Conservation (phyloP, 176 grass and related monocot genomes). For the Eragrostis nindensis region DNA sequence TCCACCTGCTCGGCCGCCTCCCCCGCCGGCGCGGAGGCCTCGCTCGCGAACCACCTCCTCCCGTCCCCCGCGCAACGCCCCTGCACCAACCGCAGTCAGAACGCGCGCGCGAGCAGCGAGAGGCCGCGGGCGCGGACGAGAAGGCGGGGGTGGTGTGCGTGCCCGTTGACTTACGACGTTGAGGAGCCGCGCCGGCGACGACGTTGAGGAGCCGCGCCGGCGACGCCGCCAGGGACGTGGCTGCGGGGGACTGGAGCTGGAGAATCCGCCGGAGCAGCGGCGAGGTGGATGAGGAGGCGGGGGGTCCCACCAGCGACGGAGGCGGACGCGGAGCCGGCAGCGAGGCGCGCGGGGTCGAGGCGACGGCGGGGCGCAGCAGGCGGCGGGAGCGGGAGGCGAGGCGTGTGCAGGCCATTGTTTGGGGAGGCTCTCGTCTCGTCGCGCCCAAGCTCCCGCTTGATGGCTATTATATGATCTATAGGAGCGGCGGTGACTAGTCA, state of each 20-base stretch:
- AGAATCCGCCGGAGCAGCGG: constrained; percentile 31
- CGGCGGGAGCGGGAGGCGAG: constrained; percentile 32
- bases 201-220: no score
- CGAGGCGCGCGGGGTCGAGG: neutral
- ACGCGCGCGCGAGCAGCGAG: no score
- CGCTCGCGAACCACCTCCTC: constrained; percentile 48
- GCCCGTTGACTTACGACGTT: constrained; percentile 31
- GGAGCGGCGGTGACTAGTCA: neutral
- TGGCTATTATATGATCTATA: neutral
- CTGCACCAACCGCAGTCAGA: constrained; percentile 24
- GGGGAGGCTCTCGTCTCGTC: neutral
- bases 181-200: constrained; percentile 4
- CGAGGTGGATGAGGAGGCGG: neutral
- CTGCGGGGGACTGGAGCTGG: neutral
- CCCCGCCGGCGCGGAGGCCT: constrained; percentile 11
- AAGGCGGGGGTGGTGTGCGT: no score
- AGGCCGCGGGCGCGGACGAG: no score
- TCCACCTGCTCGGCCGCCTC: constrained; percentile 62
- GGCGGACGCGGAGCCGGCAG: neutral
- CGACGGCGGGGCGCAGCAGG: neutral
- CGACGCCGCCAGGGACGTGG: neutral
- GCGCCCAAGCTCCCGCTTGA: neutral
- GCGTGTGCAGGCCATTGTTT: constrained; percentile 39
- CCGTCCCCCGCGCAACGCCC: neutral
- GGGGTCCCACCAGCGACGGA: neutral